Evolutionary conservation across 2,329 filamentous ascomycete species (phyloP).

Genomic region (Hypoxylon sp.): DNA sequence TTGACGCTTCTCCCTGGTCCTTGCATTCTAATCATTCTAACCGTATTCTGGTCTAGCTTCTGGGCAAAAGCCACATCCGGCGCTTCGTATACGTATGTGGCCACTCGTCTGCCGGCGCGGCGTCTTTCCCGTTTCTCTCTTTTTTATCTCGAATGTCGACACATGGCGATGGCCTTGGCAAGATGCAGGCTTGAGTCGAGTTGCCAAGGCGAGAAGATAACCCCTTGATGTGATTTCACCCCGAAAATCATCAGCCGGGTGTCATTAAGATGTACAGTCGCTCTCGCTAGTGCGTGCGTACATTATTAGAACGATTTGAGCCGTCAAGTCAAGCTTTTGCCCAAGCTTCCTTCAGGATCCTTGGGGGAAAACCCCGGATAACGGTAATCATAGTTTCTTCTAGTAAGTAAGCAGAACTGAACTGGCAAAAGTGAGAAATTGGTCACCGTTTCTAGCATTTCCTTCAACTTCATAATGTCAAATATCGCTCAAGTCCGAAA

Average conservation of each 20-base stretch:
- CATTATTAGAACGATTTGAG: slow-evolving; percentile 3
- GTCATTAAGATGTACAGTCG: background rate
- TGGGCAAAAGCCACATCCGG: slow-evolving; percentile 38
- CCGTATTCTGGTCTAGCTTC: slow-evolving; percentile 24
- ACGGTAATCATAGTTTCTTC: slow-evolving; percentile 1
- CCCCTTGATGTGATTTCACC: slow-evolving; percentile 3
- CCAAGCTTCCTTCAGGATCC: slow-evolving; percentile 25
- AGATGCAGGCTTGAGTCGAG: slow-evolving; percentile 12
- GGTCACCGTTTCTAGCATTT: slow-evolving; percentile 3
- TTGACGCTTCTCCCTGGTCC: slow-evolving; percentile 13
- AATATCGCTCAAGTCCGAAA: slow-evolving; percentile 27
- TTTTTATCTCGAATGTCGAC: slow-evolving; percentile 13
- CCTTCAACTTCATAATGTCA: background rate
- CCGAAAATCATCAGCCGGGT: background rate
- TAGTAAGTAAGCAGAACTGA: slow-evolving; percentile 3
- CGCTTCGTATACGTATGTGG: slow-evolving; percentile 28
- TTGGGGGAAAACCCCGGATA: slow-evolving; percentile 20
- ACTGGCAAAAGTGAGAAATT: slow-evolving; percentile 3
- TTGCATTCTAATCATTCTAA: slow-evolving; percentile 20
- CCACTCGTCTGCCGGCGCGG: slow-evolving; percentile 33
- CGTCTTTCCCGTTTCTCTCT: slow-evolving; percentile 27
- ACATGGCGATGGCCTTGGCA: slow-evolving; percentile 31
- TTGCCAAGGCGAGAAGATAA: slow-evolving; percentile 1
- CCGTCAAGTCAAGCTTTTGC: slow-evolving; percentile 39
- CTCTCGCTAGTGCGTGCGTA: background rate